Base-by-base conservation (phyloP, 2,329 filamentous ascomycete genomes). In the Fusarium praegraminearum region DNA sequence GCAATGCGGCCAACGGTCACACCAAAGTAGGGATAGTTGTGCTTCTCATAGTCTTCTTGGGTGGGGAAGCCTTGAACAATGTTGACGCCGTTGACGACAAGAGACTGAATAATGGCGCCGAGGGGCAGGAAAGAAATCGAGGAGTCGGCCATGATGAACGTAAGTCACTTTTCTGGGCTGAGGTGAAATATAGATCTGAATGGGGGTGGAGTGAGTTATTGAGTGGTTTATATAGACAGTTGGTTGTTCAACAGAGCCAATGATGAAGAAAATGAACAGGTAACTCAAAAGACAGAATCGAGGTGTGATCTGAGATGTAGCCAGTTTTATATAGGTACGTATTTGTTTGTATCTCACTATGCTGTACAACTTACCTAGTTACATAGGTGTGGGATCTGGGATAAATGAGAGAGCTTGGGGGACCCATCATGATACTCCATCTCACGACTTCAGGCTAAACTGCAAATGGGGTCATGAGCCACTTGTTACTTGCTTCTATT, bases 1-100 rank as follows among this genome's bases (percentile, higher is more conserved):
- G 94, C 89, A 22, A 90, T 84, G 56, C 89, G 92, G 57, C 96
- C 96, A 78, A 98, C 97, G 45, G 93, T 98, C 79, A 95, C 94
- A 69, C 96, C 95, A 77, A 97, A 98, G 83, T 90, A 94, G 3
- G 93, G 90, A 13, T 80, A 83, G 82, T 96, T 95, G 84, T 94
- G 83, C 72, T 88, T 82, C 70, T 86, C 86, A 82, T 98, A 98
- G 65, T 90, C 87, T 45, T 91, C 88, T 55, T 91, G 87, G 16
- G 86, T 89, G 20, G 92, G 88, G 82, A 98, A 98, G 55, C 91
- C 90, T 73, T 96, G 92, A 24, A 98, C 94, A 71, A 99, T 96
- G 83, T 98, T 96, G 77, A 88, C 83, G 69, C 89, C 91, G 63
- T 86, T 91, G 72, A 98, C 87, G 49, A 85, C 86, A 83, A 98